phyloP scores from a whole-genome alignment of 306 rosid species.

The Hippophae rhamnoides region DNA sequence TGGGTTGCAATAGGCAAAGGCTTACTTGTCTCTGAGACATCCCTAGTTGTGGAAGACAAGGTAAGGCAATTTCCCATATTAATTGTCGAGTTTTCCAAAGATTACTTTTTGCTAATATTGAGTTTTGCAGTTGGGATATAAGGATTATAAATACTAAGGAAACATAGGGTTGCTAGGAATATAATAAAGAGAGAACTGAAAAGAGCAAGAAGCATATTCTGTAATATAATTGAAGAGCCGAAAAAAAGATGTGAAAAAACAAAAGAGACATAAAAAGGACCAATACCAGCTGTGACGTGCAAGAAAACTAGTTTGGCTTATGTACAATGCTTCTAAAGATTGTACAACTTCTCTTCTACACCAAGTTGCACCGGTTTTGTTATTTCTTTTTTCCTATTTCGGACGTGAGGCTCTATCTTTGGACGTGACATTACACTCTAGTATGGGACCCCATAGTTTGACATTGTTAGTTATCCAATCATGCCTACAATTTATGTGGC shows the following conservation, averaged over 20 bases:
- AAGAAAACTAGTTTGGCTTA: constrained; percentile 17
- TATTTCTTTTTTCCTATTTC: background rate
- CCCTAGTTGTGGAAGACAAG: constrained; percentile 14
- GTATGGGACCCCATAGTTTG: too few species aligned
- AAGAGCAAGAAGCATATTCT: constrained; percentile 25
- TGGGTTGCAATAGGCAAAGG: constrained; percentile 34
- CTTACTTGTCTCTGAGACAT: constrained; percentile 17
- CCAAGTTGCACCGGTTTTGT: constrained; percentile 3
- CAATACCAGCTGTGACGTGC: constrained; percentile 16
- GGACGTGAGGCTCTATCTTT: too few species aligned
- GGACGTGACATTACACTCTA: too few species aligned
- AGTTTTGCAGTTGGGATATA: background rate
- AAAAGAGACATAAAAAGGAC: background rate
- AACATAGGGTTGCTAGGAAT: background rate
- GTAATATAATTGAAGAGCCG: background rate
- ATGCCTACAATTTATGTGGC: too few species aligned
- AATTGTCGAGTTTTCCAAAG: background rate
- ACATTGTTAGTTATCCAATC: too few species aligned
- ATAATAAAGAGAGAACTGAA: constrained; percentile 1
- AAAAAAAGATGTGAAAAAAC: background rate
- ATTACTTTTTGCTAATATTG: background rate
- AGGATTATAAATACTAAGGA: background rate
- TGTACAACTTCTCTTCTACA: constrained; percentile 30
- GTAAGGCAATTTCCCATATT: constrained; percentile 31
- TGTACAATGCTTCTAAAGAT: constrained; percentile 15